These are phyloP conservation scores for Anthracocystis setariae DNA, from an alignment of 1,284 basidiomycete species.

Conservation along the genomic window DNA sequence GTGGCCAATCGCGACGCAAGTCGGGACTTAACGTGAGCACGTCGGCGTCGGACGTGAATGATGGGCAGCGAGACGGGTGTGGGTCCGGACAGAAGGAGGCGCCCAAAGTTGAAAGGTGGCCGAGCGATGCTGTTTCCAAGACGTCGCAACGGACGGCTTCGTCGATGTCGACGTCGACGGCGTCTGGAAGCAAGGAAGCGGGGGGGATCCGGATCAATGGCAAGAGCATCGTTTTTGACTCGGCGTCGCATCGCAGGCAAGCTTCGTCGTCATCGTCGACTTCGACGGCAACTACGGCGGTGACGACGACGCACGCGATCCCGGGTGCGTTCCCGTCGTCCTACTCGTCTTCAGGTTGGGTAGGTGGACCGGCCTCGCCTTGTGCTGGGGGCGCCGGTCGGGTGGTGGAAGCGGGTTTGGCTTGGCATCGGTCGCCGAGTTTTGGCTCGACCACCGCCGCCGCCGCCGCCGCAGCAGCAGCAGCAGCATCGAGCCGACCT, in stretches of 20 bases:
- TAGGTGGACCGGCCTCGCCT: conserved; percentile 19
- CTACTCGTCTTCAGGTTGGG: conserved; percentile 28
- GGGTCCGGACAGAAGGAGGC: neutral
- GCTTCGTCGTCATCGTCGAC: conserved; percentile 35
- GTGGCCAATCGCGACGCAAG: conserved; percentile 31
- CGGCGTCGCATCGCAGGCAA: conserved; percentile 19
- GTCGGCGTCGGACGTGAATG: conserved; percentile 8
- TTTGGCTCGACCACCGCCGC: conserved; percentile 7
- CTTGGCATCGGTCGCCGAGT: conserved; percentile 15
- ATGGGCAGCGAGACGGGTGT: conserved; percentile 2
- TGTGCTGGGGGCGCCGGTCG: neutral
- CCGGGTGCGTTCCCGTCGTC: conserved; percentile 45
- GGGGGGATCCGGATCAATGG: conserved; percentile 45
- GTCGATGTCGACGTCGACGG: conserved; percentile 19
- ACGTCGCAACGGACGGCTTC: conserved; percentile 20
- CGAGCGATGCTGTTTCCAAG: conserved; percentile 17
- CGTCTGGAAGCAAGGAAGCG: conserved; percentile 12
- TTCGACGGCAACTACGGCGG: conserved; percentile 25
- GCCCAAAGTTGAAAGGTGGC: conserved; percentile 40
- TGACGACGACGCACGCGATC: conserved; percentile 32
- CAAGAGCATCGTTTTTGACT: conserved; percentile 39
- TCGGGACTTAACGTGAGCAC: conserved; percentile 39
- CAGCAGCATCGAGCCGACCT: too few species aligned
- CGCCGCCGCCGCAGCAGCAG: too few species aligned
- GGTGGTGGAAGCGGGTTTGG: neutral